These are phyloP conservation scores for Linum lewisii DNA, from an alignment of 345 rosid genomes.

Conservation along the genomic window DNA sequence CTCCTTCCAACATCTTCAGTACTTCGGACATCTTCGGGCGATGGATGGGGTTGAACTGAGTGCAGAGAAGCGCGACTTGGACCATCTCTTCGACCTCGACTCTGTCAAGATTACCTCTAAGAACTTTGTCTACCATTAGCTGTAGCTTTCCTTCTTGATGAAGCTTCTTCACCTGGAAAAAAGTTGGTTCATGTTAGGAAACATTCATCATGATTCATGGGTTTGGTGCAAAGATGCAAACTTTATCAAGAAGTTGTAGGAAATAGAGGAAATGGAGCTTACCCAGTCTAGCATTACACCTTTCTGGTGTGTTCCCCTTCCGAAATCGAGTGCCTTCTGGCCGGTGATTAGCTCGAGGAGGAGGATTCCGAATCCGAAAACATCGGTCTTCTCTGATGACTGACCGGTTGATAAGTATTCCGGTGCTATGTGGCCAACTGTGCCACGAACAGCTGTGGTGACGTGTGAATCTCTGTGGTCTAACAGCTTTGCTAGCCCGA, in stretches of 20 bases:
- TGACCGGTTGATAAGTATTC: slow-evolving; percentile 7
- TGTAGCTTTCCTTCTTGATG: slow-evolving; percentile 19
- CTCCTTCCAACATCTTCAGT: slow-evolving; percentile 27
- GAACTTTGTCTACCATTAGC: slow-evolving; percentile 19
- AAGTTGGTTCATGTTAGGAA: not conserved
- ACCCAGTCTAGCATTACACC: slow-evolving; percentile 12
- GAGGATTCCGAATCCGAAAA: slow-evolving; percentile 7
- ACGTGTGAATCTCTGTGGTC: slow-evolving; percentile 10
- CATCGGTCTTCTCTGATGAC: slow-evolving; percentile 10
- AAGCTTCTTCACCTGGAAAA: slow-evolving; percentile 16
- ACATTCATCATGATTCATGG: not conserved
- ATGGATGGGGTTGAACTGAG: slow-evolving; percentile 18
- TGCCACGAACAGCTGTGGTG: slow-evolving; percentile 10
- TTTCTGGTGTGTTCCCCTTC: slow-evolving; percentile 6
- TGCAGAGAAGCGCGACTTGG: slow-evolving; percentile 25
- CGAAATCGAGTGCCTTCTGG: slow-evolving; percentile 9
- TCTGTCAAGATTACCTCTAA: slow-evolving; percentile 15
- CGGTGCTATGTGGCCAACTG: slow-evolving; percentile 10
- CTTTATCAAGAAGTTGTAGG: not conserved
- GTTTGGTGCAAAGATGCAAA: not conserved
- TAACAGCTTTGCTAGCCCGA: slow-evolving; percentile 7
- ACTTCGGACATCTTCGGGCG: slow-evolving; percentile 31
- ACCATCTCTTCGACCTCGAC: slow-evolving; percentile 25
- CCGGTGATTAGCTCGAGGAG: slow-evolving; percentile 10
- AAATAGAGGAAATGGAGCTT: too few species aligned